Evolutionary conservation across 345 rosid genomes (phyloP).

Genomic region (Eucalyptus virginea): DNA sequence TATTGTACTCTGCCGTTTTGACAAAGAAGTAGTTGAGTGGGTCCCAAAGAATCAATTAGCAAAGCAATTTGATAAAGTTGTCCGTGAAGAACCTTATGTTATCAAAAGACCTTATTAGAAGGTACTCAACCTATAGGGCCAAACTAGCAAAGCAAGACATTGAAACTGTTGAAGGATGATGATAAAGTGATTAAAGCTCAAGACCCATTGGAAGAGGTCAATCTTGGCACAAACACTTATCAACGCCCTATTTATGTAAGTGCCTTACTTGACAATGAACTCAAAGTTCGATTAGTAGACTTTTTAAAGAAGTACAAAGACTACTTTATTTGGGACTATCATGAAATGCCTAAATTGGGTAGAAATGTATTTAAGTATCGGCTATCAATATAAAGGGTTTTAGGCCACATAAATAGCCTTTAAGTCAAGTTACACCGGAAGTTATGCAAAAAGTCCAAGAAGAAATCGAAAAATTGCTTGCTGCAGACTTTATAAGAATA

Average conservation of each 20-base stretch:
- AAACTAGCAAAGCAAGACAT: background rate
- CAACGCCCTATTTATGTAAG: background rate
- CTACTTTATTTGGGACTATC: background rate
- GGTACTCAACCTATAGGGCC: background rate
- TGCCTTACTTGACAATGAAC: background rate
- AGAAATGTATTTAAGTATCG: background rate
- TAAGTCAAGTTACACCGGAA: background rate
- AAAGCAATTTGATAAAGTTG: background rate
- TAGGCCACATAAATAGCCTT: background rate
- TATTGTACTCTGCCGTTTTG: too few species aligned
- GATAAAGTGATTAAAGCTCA: background rate
- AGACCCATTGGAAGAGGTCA: background rate
- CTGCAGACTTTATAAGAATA: background rate
- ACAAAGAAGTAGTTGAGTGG: background rate
- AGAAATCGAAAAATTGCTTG: background rate
- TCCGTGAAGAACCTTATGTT: background rate
- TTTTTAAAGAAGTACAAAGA: background rate
- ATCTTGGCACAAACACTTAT: background rate
- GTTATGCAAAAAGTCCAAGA: background rate
- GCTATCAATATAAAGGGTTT: too few species aligned
- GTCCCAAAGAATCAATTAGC: too few species aligned
- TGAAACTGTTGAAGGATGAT: too few species aligned
- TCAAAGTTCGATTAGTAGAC: background rate
- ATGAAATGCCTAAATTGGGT: background rate
- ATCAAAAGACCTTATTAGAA: too few species aligned